A percentile compares a stretch with the other conserved stretches of the same genome.
phyloP scores from a whole-genome alignment of 768 basidiomycete species.

The Auricularia sp. region DNA sequence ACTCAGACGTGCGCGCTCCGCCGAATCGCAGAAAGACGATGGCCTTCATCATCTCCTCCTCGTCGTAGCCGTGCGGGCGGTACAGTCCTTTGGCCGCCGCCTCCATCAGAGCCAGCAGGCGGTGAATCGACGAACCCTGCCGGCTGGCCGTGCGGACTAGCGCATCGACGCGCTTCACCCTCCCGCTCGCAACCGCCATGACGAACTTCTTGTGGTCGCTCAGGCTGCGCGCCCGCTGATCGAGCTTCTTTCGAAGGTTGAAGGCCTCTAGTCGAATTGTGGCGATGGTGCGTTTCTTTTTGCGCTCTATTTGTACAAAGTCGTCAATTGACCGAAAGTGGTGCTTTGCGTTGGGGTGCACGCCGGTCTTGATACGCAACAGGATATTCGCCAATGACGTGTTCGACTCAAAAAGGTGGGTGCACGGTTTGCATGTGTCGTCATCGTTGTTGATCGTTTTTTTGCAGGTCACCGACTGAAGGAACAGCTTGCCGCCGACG shows the following conservation, averaged over 20 bases:
- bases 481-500: background rate
- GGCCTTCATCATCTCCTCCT: conserved; percentile 14
- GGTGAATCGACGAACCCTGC: conserved; percentile 11
- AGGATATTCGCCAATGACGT: conserved; percentile 10
- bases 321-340: conserved; percentile 10
- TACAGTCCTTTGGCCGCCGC: conserved; percentile 13
- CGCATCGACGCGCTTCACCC: conserved; percentile 12
- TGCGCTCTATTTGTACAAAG: conserved; percentile 9
- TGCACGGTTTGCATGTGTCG: conserved; percentile 1
- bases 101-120: conserved; percentile 12
- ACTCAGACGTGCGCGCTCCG: conserved; percentile 12
- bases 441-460: background rate
- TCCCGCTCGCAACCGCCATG: conserved; percentile 17
- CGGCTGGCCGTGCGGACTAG: conserved; percentile 12
- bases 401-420: background rate
- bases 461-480: conserved; percentile 3
- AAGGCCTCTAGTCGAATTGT: background rate
- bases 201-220: conserved; percentile 16
- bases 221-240: background rate
- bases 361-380: conserved; percentile 11
- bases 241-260: background rate
- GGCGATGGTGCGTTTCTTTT: background rate
- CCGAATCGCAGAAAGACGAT: conserved; percentile 15
- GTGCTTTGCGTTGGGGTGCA: conserved; percentile 10
- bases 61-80: conserved; percentile 12